Conservation (phyloP, 495 filamentous ascomycete genomes). For the Paragyromitra xinjiangensis region DNA sequence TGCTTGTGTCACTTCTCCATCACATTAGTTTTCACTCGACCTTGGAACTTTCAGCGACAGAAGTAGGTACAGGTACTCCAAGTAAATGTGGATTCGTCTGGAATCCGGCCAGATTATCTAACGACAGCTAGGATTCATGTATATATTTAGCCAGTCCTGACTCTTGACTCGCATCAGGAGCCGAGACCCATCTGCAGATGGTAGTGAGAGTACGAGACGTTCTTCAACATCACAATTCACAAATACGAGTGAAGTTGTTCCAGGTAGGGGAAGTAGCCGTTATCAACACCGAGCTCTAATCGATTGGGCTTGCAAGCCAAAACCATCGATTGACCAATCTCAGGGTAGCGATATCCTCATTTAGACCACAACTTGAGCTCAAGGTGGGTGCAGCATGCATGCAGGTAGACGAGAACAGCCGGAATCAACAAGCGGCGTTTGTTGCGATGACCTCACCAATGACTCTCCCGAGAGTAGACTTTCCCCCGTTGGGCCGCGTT, state of each 20-base stretch:
- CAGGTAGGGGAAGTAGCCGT: slow-evolving; percentile 12
- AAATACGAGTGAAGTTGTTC: not conserved
- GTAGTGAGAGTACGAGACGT: not conserved
- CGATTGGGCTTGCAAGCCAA: not conserved
- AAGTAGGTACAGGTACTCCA: not conserved
- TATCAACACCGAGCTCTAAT: slow-evolving; percentile 21
- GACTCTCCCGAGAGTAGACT: slow-evolving; percentile 15
- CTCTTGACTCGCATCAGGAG: slow-evolving; percentile 11
- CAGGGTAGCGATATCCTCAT: slow-evolving; percentile 20
- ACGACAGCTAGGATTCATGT: not conserved
- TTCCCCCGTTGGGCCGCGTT: slow-evolving; percentile 41
- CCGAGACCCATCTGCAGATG: not conserved
- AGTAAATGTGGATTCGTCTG: not conserved
- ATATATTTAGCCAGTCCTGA: not conserved
- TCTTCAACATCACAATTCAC: slow-evolving; percentile 29
- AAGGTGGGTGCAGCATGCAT: not conserved
- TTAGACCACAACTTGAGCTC: slow-evolving; percentile 2
- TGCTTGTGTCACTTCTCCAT: not conserved
- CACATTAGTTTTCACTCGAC: too few species aligned
- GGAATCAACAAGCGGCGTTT: slow-evolving; percentile 20
- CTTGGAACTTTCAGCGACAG: not conserved
- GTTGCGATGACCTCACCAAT: slow-evolving; percentile 32
- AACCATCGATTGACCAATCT: slow-evolving; percentile 7
- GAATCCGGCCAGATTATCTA: slow-evolving; percentile 11
- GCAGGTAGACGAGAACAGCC: slow-evolving; percentile 12